phyloP scores from a whole-genome alignment of 495 filamentous ascomycete genomes.

The Achaetomiella virescens region DNA sequence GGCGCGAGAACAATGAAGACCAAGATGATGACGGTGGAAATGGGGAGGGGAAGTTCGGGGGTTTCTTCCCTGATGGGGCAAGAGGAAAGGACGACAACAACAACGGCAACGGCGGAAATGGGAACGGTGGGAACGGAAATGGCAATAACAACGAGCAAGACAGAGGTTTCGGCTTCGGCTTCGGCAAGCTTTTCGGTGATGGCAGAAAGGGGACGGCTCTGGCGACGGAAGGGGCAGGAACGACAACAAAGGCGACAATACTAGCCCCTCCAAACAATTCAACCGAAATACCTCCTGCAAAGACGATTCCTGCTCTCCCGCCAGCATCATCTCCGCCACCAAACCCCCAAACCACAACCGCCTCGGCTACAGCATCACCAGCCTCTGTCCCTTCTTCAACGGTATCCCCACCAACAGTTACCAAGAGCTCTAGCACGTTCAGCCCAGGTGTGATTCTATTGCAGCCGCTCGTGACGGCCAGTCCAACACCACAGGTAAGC shows the following conservation, averaged over 20 bases:
- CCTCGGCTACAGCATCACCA: background rate
- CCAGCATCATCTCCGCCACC: background rate
- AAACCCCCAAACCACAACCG: background rate
- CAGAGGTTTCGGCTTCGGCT: background rate
- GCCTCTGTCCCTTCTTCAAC: background rate
- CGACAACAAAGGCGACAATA: background rate
- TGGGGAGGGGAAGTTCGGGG: background rate
- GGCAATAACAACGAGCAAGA: constrained; percentile 2
- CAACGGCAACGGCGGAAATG: constrained; percentile 5
- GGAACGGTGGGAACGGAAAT: constrained; percentile 9
- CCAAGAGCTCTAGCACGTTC: background rate
- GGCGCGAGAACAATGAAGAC: constrained; percentile 6
- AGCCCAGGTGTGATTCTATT: constrained; percentile 5
- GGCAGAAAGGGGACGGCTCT: background rate
- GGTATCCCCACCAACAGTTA: background rate
- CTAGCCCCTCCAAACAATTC: background rate
- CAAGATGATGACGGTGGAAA: background rate
- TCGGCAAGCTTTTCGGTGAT: background rate
- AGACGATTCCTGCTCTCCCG: background rate
- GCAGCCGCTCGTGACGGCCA: constrained; percentile 4
- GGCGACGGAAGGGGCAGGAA: background rate
- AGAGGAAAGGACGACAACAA: background rate
- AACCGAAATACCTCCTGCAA: background rate
- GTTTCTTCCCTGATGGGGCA: background rate
- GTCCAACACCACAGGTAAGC: constrained; percentile 13